These are phyloP conservation scores for Tilletia caries DNA, from an alignment of 1,284 basidiomycete genomes.

Conservation along the genomic window DNA sequence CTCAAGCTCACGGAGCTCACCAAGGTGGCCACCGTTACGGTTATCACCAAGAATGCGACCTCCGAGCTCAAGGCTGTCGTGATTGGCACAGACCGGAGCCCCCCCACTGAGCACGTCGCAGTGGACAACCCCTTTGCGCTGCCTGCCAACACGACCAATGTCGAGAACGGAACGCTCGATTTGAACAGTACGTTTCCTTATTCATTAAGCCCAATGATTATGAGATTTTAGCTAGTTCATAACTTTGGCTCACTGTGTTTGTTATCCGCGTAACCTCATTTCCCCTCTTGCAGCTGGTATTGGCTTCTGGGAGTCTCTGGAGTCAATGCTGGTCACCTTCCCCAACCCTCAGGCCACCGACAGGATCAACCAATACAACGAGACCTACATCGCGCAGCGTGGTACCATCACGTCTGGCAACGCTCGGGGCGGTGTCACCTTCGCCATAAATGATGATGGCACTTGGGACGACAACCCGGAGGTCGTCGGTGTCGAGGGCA, in stretches of 20 bases:
- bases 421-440: slow-evolving; percentile 61
- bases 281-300: slow-evolving; percentile 3
- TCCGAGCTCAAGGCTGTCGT: slow-evolving; percentile 12
- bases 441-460: slow-evolving; percentile 35
- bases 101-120: slow-evolving; percentile 15
- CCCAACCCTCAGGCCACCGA: slow-evolving; percentile 59
- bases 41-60: slow-evolving; percentile 10
- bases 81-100: neutral
- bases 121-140: slow-evolving; percentile 18
- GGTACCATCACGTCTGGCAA: slow-evolving; percentile 64
- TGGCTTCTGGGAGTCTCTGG: slow-evolving; percentile 18
- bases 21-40: neutral
- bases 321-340: slow-evolving; percentile 64
- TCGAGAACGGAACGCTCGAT: slow-evolving; percentile 11
- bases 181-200: neutral
- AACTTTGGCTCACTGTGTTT: too few relatives aligned
- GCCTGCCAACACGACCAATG: slow-evolving; percentile 15
- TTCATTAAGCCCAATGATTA: too few relatives aligned
- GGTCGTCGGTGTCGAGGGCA: slow-evolving; percentile 60
- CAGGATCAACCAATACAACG: slow-evolving; percentile 58
- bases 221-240: too few relatives aligned
- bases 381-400: slow-evolving; percentile 64
- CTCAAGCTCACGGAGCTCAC: slow-evolving; percentile 17
- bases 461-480: slow-evolving; percentile 65
- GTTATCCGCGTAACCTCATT: too few relatives aligned